Evolutionary conservation across 73 alveolate genomes (phyloP).

Genomic region (Paramecium sexaurelia): DNA sequence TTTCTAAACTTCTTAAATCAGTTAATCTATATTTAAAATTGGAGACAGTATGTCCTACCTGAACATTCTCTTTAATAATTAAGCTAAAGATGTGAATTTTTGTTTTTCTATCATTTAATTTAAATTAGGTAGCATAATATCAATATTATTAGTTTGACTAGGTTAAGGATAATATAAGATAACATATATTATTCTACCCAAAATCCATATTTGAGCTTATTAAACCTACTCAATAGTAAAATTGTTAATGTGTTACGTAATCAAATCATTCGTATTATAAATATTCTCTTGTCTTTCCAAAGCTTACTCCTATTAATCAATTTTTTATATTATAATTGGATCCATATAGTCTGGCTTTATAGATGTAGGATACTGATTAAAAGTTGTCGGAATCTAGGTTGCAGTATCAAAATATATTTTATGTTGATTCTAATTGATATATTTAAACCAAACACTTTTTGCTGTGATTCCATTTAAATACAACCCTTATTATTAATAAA

Average conservation of each 20-base stretch:
- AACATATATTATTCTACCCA: conserved; percentile 28
- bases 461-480: background rate
- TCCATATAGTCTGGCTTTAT: conserved; percentile 52
- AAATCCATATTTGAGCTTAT: background rate
- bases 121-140: conserved; percentile 12
- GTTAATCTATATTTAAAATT: background rate
- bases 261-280: conserved; percentile 23
- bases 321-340: background rate
- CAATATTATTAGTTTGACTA: background rate
- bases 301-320: background rate
- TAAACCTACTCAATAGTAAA: background rate
- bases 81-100: background rate
- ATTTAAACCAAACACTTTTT: conserved; percentile 10
- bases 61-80: conserved; percentile 38
- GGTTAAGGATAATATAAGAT: conserved; percentile 1
- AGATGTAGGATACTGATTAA: background rate
- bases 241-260: background rate
- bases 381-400: background rate
- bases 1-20: background rate
- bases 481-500: background rate
- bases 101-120: background rate
- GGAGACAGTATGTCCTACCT: background rate
- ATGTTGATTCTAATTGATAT: background rate
- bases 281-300: background rate
- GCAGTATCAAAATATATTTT: conserved; percentile 31